Evolutionary conservation across 2,329 filamentous ascomycete species (phyloP).

Genomic region (Trichoderma oligosporum): DNA sequence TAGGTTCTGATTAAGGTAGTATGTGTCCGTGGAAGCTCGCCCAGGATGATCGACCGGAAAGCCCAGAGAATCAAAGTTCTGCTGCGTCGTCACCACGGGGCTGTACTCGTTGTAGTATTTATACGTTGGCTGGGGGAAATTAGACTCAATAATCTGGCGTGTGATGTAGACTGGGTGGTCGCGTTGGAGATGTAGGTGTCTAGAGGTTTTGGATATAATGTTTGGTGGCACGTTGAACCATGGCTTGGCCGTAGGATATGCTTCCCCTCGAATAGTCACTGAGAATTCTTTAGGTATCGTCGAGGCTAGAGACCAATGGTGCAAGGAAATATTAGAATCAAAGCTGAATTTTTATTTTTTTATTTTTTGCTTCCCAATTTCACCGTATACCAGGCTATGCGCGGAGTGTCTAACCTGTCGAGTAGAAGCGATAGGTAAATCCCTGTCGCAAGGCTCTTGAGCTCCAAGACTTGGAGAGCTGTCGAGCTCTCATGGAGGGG

Average conservation of each 20-base stretch:
- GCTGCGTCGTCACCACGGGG: constrained; percentile 75
- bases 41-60: constrained; percentile 87
- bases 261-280: constrained; percentile 58
- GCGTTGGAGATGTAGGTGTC: constrained; percentile 81
- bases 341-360: neutral
- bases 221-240: constrained; percentile 83
- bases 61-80: constrained; percentile 97
- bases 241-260: constrained; percentile 62
- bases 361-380: neutral
- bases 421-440: constrained; percentile 26
- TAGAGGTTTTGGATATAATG: constrained; percentile 69
- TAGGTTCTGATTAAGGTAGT: constrained; percentile 83
- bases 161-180: constrained; percentile 91
- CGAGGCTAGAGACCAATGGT: neutral
- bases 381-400: neutral
- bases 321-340: neutral
- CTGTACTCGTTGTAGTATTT: constrained; percentile 73
- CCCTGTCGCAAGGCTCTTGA: constrained; percentile 25
- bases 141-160: constrained; percentile 84
- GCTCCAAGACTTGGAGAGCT: constrained; percentile 26
- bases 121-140: constrained; percentile 71
- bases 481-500: constrained; percentile 26
- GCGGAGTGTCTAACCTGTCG: constrained; percentile 21
- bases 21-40: constrained; percentile 83
- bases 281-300: constrained; percentile 22